Base-by-base conservation (phyloP, 1,284 basidiomycete species). In the Phaffia rhodozyma region DNA sequence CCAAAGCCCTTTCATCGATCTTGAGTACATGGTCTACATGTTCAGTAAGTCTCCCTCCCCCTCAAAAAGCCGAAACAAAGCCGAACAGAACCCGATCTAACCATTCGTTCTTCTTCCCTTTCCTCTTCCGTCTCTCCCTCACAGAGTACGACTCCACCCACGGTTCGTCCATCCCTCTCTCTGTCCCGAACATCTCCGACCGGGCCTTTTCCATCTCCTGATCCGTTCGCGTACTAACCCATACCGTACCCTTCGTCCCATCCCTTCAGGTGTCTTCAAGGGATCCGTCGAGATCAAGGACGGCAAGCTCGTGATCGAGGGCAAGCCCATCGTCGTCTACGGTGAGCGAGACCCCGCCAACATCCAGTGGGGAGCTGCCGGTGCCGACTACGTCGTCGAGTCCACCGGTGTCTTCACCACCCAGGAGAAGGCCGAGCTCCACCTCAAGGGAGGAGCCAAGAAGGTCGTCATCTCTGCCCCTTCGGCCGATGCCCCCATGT, bases 331-430 rank as follows among this genome's bases (percentile, higher is more conserved):
- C 79, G 73, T 78, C 67, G 86, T 97, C 77, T 91, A 83, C 79
- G 81, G 81, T 71, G 92, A 98, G 83, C 83, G 83, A 73, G 91
- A 97, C 75, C 91, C 94, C 58, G 79, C 85, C 72, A 79, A 80
- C 77, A 99, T 99, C 79, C 80, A 80, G 65, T 98, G 94, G 94
- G 80, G 82, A 65, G 74, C 78, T 53, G 82, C 82, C 66, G 89
- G 88, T 71, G 96, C 93, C 70, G 82, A 90, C 55, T 98, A 98
- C 83, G 81, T 98, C 68, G 85, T 99, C 76, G 94, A 99, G 80
- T 91, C 96, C 61, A 98, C 94, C 72, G 94, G 96, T 87, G 94
- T 98, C 77, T 98, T 98, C 84, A 98, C 94, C 78, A 97, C 94
- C 74, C 30, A 65, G 64, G 81, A 81, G 67, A 93, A 90, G 82